Evolutionary conservation across 2,329 filamentous ascomycete genomes (phyloP).

Genomic region (Verticillium longisporum): DNA sequence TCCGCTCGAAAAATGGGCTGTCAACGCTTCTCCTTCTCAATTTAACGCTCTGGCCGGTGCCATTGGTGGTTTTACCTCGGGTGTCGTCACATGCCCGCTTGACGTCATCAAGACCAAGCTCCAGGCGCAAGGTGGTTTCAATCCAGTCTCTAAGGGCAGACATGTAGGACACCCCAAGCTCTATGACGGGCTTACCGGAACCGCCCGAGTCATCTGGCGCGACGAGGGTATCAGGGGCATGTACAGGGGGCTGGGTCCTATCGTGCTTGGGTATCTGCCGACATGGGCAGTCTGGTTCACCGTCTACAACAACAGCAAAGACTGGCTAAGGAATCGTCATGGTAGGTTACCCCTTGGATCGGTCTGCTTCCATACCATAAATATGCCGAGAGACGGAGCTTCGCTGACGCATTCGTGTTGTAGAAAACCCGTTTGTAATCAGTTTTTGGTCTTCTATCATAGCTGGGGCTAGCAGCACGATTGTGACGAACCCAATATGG

Average conservation of each 20-base stretch:
- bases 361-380: neutral
- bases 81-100: slow-evolving; percentile 90
- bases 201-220: slow-evolving; percentile 74
- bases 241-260: slow-evolving; percentile 89
- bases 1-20: slow-evolving; percentile 48
- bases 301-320: slow-evolving; percentile 86
- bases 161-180: slow-evolving; percentile 49
- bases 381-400: neutral
- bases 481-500: slow-evolving; percentile 97
- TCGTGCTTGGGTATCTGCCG: slow-evolving; percentile 90
- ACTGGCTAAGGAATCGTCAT: slow-evolving; percentile 60
- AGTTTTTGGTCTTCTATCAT: slow-evolving; percentile 86
- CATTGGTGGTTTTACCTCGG: slow-evolving; percentile 83
- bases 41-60: slow-evolving; percentile 86
- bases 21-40: slow-evolving; percentile 49
- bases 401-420: slow-evolving; percentile 11
- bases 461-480: slow-evolving; percentile 85
- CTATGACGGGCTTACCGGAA: slow-evolving; percentile 84
- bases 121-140: slow-evolving; percentile 86
- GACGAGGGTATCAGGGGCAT: slow-evolving; percentile 86
- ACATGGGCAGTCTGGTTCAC: slow-evolving; percentile 99
- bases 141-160: slow-evolving; percentile 39
- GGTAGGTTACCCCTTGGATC: slow-evolving; percentile 32
- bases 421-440: slow-evolving; percentile 70
- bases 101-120: slow-evolving; percentile 99